A percentile compares a stretch with the other conserved stretches of the same genome.
These are phyloP conservation scores for Thelonectria discophora DNA, from an alignment of 2,329 filamentous ascomycete species.

Conservation along the genomic window DNA sequence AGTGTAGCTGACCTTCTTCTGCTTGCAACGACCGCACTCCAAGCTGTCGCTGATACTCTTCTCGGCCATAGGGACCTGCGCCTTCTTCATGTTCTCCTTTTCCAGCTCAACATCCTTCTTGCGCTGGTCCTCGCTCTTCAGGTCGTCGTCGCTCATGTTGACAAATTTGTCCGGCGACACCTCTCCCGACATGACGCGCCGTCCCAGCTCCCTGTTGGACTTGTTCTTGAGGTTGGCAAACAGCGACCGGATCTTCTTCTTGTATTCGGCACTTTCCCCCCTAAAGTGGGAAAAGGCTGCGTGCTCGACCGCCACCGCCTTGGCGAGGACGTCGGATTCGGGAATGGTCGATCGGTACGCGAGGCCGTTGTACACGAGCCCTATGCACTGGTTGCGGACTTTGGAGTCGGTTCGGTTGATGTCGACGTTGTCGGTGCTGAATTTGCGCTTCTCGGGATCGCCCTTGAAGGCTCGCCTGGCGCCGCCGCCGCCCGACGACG, in stretches of 20 bases:
- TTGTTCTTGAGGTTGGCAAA: constrained; percentile 96
- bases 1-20: constrained; percentile 94
- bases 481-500: constrained; percentile 49
- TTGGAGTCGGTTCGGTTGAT: constrained; percentile 77
- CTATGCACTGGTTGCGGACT: constrained; percentile 84
- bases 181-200: constrained; percentile 77
- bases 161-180: constrained; percentile 80
- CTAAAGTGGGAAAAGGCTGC: constrained; percentile 77
- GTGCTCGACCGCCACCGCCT: constrained; percentile 82
- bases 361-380: constrained; percentile 92
- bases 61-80: constrained; percentile 91
- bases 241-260: constrained; percentile 87
- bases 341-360: constrained; percentile 75
- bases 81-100: constrained; percentile 95
- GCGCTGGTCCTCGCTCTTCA: constrained; percentile 86
- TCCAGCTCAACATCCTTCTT: constrained; percentile 79
- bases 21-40: constrained; percentile 89
- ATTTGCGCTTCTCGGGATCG: constrained; percentile 81
- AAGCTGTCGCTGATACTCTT: constrained; percentile 89
- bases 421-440: constrained; percentile 82
- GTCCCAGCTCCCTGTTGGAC: constrained; percentile 80
- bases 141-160: constrained; percentile 86
- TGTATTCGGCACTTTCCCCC: constrained; percentile 79
- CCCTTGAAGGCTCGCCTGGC: constrained; percentile 64
- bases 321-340: constrained; percentile 74